Conservation (phyloP, 2,329 filamentous ascomycete species). For the Phialophora chinensis region DNA sequence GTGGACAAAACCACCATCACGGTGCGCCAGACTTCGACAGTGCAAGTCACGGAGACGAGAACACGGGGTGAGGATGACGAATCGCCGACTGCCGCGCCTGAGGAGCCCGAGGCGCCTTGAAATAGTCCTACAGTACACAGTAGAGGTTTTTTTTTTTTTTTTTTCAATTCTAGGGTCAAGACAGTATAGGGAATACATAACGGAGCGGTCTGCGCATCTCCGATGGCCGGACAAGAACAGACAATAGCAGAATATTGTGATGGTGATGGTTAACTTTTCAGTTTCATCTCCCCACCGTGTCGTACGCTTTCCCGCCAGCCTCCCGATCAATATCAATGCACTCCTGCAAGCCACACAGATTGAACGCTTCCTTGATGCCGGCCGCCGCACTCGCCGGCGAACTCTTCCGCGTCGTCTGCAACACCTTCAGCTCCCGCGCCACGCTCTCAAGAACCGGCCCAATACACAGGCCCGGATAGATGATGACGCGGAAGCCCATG, state of each 20-base stretch:
- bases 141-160: no score
- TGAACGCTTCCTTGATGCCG: constrained; percentile 49
- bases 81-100: background rate
- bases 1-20: constrained; percentile 15
- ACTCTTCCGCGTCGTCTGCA: constrained; percentile 47
- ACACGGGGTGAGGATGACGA: constrained; percentile 9
- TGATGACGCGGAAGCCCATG: constrained; percentile 52
- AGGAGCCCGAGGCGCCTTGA: background rate
- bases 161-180: no score
- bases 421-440: constrained; percentile 45
- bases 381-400: constrained; percentile 39
- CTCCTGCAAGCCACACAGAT: constrained; percentile 52
- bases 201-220: no score
- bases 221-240: no score
- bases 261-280: no score
- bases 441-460: constrained; percentile 49
- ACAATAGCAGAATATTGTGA: no score
- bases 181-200: no score
- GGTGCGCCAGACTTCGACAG: constrained; percentile 15
- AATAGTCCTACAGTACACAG: no score
- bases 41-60: constrained; percentile 23
- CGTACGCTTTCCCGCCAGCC: constrained; percentile 46
- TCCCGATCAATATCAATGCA: constrained; percentile 49
- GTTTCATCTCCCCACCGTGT: constrained; percentile 15
- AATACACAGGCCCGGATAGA: constrained; percentile 50